A percentile compares a stretch with the other conserved stretches of the same genome.
Evolutionary conservation across 1,139 yeast genomes (phyloP).

Genomic region (Kurtzmaniella natalensis): DNA sequence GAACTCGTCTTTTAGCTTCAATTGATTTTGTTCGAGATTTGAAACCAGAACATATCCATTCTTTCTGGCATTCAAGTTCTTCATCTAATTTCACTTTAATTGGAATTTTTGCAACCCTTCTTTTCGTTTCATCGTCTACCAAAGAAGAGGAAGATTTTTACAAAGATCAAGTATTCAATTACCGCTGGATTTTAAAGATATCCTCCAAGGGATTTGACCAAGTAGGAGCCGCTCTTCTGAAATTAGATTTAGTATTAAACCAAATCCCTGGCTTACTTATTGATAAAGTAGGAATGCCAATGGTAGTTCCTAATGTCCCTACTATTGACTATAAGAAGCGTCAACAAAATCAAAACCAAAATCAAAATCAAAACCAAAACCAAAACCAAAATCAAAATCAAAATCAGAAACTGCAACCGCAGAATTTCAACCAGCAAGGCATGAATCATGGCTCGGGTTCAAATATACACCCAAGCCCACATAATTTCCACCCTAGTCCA

Average conservation of each 20-base stretch:
- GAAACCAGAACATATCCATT: constrained; percentile 75
- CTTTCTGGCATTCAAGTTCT: constrained; percentile 86
- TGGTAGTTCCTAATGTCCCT: constrained; percentile 34
- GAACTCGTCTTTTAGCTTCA: constrained; percentile 73
- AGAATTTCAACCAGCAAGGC: background rate
- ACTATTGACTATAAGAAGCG: constrained; percentile 18
- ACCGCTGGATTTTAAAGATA: constrained; percentile 69
- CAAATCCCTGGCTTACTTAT: constrained; percentile 66
- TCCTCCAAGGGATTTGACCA: constrained; percentile 73
- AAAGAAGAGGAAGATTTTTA: constrained; percentile 61
- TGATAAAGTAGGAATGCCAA: constrained; percentile 40
- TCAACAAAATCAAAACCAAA: constrained; percentile 9
- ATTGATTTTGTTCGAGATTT: constrained; percentile 73
- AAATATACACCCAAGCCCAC: background rate
- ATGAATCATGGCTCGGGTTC: background rate
- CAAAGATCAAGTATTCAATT: constrained; percentile 66
- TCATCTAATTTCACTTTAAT: constrained; percentile 73
- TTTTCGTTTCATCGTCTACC: constrained; percentile 58
- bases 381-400: constrained; percentile 2
- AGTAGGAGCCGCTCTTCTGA: constrained; percentile 62
- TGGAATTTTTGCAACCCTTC: constrained; percentile 80
- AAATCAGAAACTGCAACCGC: background rate
- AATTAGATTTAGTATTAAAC: constrained; percentile 59
- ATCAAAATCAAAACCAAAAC: constrained; percentile 9
- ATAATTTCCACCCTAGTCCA: constrained; percentile 2